A percentile compares a stretch with the other conserved stretches of the same genome.
These are phyloP conservation scores for Corchorus olitorius DNA, from an alignment of 345 rosid genomes.

Conservation along the genomic window DNA sequence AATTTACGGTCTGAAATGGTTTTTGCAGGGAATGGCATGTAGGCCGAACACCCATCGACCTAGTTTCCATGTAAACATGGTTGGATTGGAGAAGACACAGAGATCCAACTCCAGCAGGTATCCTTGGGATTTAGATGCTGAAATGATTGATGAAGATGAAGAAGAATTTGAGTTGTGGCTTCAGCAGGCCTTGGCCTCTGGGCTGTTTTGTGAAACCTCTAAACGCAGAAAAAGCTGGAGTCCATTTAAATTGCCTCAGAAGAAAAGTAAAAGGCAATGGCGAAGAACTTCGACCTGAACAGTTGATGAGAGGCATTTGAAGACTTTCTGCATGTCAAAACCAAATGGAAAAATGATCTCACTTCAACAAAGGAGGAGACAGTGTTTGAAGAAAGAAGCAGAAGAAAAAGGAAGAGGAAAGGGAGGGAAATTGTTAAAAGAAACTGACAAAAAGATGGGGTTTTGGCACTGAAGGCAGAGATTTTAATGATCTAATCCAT, in stretches of 20 bases:
- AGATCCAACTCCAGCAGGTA: conserved; percentile 80
- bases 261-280: conserved; percentile 88
- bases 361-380: neutral
- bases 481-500: no score
- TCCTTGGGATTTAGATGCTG: conserved; percentile 91
- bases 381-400: neutral
- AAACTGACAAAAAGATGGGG: neutral
- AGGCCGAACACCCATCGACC: conserved; percentile 97
- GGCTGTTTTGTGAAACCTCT: conserved; percentile 86
- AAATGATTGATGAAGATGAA: conserved; percentile 88
- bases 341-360: neutral
- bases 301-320: neutral
- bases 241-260: conserved; percentile 82
- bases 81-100: conserved; percentile 85
- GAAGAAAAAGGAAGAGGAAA: neutral
- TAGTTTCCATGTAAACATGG: conserved; percentile 96
- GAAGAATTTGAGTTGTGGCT: conserved; percentile 93
- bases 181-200: conserved; percentile 86
- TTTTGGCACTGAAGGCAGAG: no score
- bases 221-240: conserved; percentile 96
- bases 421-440: no score
- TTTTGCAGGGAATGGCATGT: conserved; percentile 88
- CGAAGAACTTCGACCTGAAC: conserved; percentile 75
- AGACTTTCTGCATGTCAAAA: neutral
- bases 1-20: conserved; percentile 8